Evolutionary conservation across 495 filamentous ascomycete genomes (phyloP), one percentile per base, ranked within the genome.

Genomic region (Aspergillus homomorphus): DNA sequence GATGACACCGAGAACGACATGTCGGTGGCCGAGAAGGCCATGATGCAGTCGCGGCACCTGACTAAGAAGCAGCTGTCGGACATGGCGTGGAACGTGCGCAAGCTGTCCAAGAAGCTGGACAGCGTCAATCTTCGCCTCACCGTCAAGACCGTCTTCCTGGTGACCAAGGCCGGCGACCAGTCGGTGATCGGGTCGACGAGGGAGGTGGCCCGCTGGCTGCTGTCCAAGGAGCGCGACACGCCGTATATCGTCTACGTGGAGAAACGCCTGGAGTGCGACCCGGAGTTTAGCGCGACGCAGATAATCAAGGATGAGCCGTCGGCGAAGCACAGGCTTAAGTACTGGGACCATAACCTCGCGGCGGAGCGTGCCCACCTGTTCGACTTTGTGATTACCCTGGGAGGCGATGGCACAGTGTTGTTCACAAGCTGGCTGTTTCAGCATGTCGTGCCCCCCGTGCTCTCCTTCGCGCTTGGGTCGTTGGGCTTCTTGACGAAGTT

Each of bases 351-450:
- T 48, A 80, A 87, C 50, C 83, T 97, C 60, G 96, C 91, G 53
- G 75, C 78, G 46, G 81, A 83, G 22, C 78, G 85, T 50, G 94
- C 95, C 0, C 90, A 97, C 59, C 85, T 84, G 3, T 97, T 97
- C 66, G 94, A 98, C 72, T 92, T 98, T 65, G 87, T 94, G 16
- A 78, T 98, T 33, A 95, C 93, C 0, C 85, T 98, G 3, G 94
- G 94, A n/a, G 94, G 94, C 10, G 94, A 98, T 67, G 94, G 94
- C 15, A 98, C 94, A 0, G 93, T 98, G 28, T 77, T 98, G 28
- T 98, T 96, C 67, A 90, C 94, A 0, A 91, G 87, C 65, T 98
- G 95, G 93, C 78, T 98, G 28, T 98, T 98, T 70, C 94, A 98
- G 78, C 80, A 90, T n/a, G 87, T 98, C 54, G 93, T 98, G 0